Percentiles rank a stretch among this genome's conserved stretches.
These are phyloP conservation scores for Litsea cubeba DNA, from an alignment of 164 flowering plant genomes.

Conservation along the genomic window DNA sequence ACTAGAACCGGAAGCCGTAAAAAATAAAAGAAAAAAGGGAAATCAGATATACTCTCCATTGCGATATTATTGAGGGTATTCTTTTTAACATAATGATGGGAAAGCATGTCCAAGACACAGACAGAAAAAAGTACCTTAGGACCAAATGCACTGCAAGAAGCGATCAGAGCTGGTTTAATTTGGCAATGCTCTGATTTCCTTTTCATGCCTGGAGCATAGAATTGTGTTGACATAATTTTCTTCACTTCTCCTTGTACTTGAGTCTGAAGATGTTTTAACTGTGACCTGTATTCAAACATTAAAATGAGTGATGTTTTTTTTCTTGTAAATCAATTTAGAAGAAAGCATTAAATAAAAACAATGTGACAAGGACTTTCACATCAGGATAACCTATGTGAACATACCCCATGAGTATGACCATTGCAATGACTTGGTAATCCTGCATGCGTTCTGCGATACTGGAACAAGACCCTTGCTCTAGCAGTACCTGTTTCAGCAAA, in stretches of 20 bases:
- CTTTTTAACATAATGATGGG: neutral
- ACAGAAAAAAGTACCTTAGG: conserved; percentile 55
- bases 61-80: neutral
- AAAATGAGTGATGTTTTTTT: neutral
- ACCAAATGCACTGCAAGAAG: conserved; percentile 84
- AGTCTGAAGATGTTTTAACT: conserved; percentile 50
- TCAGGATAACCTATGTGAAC: conserved; percentile 8
- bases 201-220: conserved; percentile 30
- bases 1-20: conserved; percentile 35
- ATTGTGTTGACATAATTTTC: conserved; percentile 66
- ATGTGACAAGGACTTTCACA: neutral
- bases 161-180: conserved; percentile 55
- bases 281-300: conserved; percentile 47
- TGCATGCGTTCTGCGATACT: conserved; percentile 64
- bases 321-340: too few relatives aligned
- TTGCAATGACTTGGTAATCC: conserved; percentile 82
- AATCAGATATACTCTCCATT: neutral
- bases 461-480: conserved; percentile 47
- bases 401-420: conserved; percentile 83
- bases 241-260: conserved; percentile 72
- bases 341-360: neutral
- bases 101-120: neutral
- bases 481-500: conserved; percentile 41
- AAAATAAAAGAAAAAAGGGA: neutral
- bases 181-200: conserved; percentile 11